Evolutionary conservation across 2,329 filamentous ascomycete species (phyloP).

Genomic region (Ceratocystis lukuohia): DNA sequence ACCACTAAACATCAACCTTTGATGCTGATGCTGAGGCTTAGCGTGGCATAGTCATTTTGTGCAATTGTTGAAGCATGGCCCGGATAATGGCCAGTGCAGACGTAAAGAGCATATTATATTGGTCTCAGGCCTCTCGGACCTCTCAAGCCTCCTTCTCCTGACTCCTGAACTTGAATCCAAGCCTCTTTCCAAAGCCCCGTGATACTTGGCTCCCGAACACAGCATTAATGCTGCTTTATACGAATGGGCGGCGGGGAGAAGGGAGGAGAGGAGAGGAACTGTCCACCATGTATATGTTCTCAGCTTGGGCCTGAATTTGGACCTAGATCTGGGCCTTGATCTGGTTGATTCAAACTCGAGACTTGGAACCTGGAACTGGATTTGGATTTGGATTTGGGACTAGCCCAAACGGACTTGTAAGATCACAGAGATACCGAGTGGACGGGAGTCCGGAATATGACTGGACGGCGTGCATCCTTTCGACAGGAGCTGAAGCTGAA

Average conservation of each 20-base stretch:
- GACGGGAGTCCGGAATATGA: constrained; percentile 1
- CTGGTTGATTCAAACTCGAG: not conserved
- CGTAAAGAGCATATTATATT: constrained; percentile 5
- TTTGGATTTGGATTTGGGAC: not conserved
- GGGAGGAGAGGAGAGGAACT: not conserved
- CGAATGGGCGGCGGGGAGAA: not conserved
- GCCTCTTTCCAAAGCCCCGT: not conserved
- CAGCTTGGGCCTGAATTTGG: not conserved
- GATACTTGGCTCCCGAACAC: not conserved
- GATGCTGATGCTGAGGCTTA: constrained; percentile 1
- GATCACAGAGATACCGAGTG: not conserved
- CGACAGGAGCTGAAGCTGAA: not conserved
- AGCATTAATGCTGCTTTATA: not conserved
- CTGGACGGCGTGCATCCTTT: constrained; percentile 1
- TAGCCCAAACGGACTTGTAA: constrained; percentile 2
- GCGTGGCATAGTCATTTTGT: not conserved
- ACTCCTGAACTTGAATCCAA: constrained; percentile 3
- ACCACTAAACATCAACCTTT: not conserved
- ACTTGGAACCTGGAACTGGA: not conserved
- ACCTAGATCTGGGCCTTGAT: not conserved
- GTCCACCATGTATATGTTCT: not conserved
- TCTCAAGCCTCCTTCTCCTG: constrained; percentile 8
- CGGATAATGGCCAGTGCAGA: not conserved
- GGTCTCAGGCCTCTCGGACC: constrained; percentile 3
- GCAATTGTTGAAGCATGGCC: constrained; percentile 2